A percentile compares a stretch with the other conserved stretches of the same genome.
Conservation (phyloP, 805 yeast genomes). For the Candida coquimbonensis region DNA sequence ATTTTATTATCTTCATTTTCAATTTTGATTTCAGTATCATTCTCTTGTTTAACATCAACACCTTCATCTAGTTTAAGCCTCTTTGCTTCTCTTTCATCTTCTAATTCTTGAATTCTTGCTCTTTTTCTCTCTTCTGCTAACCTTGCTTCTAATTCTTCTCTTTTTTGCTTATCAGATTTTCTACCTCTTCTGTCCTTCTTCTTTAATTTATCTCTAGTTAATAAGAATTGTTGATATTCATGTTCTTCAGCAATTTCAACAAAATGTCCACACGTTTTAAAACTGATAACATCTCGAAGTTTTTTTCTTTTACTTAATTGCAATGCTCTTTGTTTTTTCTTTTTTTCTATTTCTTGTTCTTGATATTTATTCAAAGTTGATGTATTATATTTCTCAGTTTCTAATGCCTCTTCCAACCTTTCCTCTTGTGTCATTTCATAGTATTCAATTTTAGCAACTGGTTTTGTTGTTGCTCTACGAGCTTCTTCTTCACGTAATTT, state of each 20-base stretch:
- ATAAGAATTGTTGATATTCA: constrained; percentile 35
- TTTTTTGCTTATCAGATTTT: constrained; percentile 36
- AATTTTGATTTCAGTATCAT: background rate
- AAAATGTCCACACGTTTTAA: constrained; percentile 37
- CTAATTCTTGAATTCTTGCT: constrained; percentile 22
- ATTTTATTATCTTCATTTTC: background rate
- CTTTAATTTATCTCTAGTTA: constrained; percentile 32
- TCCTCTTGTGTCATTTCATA: constrained; percentile 40
- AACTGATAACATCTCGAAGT: constrained; percentile 52
- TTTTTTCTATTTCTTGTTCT: constrained; percentile 79
- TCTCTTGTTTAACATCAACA: background rate
- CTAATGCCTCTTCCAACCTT: constrained; percentile 65
- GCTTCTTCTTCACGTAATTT: constrained; percentile 64
- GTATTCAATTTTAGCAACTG: constrained; percentile 33
- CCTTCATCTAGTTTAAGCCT: background rate
- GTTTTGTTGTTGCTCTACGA: constrained; percentile 40
- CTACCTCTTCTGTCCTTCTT: constrained; percentile 39
- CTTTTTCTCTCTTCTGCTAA: constrained; percentile 23
- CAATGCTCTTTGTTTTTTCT: constrained; percentile 67
- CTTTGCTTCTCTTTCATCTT: constrained; percentile 9
- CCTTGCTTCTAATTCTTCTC: constrained; percentile 25
- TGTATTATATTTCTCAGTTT: constrained; percentile 74
- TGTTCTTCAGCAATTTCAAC: constrained; percentile 63
- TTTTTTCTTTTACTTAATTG: constrained; percentile 59
- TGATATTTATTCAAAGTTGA: constrained; percentile 68